Conservation (phyloP, 148 eudicot species). For the Beta vulgaris region DNA sequence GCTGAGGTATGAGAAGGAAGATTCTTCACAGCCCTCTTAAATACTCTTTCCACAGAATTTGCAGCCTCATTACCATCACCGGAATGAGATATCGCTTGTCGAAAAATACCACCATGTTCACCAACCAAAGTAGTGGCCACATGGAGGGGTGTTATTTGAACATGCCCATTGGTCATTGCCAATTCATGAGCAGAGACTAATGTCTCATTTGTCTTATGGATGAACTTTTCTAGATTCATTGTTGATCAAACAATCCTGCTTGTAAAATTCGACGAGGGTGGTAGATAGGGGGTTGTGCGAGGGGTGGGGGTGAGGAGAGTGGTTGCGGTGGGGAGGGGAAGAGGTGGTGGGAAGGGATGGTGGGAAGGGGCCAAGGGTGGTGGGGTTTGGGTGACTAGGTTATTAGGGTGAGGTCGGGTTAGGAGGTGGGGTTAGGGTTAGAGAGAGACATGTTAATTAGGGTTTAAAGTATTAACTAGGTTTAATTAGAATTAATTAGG, state of each 20-base stretch:
- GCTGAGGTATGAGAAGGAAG: constrained; percentile 69
- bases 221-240: constrained; percentile 86
- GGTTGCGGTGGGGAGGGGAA: no score
- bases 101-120: constrained; percentile 52
- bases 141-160: constrained; percentile 71
- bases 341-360: no score
- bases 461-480: no score
- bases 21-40: constrained; percentile 51
- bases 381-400: no score
- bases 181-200: constrained; percentile 58
- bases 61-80: constrained; percentile 58
- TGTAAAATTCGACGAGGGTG: no score
- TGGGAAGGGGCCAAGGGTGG: no score
- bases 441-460: no score
- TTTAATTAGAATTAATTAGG: no score
- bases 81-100: constrained; percentile 57
- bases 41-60: constrained; percentile 50
- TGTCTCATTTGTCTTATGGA: constrained; percentile 69
- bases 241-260: constrained; percentile 1
- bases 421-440: no score
- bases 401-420: no score
- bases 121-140: constrained; percentile 46
- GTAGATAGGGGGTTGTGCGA: no score
- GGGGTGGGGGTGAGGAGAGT: no score
- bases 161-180: constrained; percentile 62